Evolutionary conservation across 139 green algal species (phyloP).

Genomic region (Chlorella sorokiniana): DNA sequence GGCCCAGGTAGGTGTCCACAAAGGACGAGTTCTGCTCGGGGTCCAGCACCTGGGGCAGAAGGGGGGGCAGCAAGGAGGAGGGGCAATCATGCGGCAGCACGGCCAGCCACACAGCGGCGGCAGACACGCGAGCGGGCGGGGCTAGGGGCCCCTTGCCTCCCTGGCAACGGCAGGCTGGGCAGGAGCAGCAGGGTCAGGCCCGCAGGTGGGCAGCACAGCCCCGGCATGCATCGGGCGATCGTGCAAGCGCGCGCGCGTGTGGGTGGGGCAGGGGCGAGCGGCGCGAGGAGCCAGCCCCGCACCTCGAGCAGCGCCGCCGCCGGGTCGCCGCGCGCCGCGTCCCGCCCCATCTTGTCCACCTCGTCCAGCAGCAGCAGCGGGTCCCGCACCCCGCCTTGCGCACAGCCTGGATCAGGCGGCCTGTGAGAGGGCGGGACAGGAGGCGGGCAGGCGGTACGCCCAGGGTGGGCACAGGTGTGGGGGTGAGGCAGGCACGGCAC

Average conservation of each 20-base stretch:
- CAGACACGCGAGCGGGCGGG: too few relatives aligned
- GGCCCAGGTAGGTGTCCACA: constrained; percentile 96
- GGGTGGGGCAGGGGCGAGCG: not conserved
- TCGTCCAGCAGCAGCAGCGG: constrained; percentile 97
- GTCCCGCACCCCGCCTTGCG: constrained; percentile 84
- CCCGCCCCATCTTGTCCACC: constrained; percentile 91
- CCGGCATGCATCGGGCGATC: not conserved
- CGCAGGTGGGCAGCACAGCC: too few relatives aligned
- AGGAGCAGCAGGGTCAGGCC: too few relatives aligned
- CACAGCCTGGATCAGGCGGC: constrained; percentile 87
- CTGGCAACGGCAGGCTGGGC: too few relatives aligned
- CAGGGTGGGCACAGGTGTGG: not conserved
- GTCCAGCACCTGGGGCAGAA: constrained; percentile 79
- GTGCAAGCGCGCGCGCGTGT: too few relatives aligned
- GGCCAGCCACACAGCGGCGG: too few relatives aligned
- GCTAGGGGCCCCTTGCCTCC: too few relatives aligned
- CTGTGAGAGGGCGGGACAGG: not conserved
- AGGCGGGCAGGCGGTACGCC: not conserved
- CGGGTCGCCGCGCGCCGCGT: constrained; percentile 81
- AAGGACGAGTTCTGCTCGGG: constrained; percentile 97
- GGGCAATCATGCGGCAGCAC: too few relatives aligned
- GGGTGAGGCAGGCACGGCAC: not conserved
- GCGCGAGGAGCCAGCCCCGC: not conserved
- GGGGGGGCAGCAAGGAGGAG: not conserved
- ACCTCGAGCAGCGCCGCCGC: constrained; percentile 93